A percentile compares a stretch with the other conserved stretches of the same genome.
Evolutionary conservation across 352 stramenopile genomes (phyloP).

Genomic region (Phytophthora pseudosyringae): DNA sequence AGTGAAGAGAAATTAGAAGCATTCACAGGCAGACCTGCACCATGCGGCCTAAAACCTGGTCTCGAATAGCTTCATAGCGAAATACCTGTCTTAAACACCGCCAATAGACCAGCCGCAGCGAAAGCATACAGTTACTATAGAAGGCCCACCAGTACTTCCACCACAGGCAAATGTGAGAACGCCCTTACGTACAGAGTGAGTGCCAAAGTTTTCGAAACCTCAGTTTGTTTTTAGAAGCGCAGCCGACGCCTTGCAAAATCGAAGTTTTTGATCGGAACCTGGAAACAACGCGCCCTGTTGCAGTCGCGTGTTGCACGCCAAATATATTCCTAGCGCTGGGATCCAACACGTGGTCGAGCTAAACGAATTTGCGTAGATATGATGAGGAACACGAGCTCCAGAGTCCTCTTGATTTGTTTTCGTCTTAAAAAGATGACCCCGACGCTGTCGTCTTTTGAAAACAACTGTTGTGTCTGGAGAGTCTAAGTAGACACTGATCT

Average conservation of each 20-base stretch:
- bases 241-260: constrained; percentile 5
- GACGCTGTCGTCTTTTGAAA: no score
- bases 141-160: constrained; percentile 14
- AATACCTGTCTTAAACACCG: constrained; percentile 21
- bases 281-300: constrained; percentile 4
- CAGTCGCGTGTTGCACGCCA: background rate
- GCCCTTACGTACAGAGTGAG: constrained; percentile 25
- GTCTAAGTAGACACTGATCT: constrained; percentile 31
- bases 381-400: constrained; percentile 11
- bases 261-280: constrained; percentile 8
- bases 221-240: background rate
- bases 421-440: no score
- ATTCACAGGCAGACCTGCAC: no score
- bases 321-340: constrained; percentile 1
- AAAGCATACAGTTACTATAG: constrained; percentile 16
- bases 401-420: constrained; percentile 30
- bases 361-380: constrained; percentile 21
- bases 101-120: constrained; percentile 13
- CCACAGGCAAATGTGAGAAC: constrained; percentile 20
- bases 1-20: no score
- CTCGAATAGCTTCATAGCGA: constrained; percentile 23
- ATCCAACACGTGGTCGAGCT: background rate
- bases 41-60: no score
- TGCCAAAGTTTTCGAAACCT: constrained; percentile 11
- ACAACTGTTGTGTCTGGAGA: constrained; percentile 15